phyloP scores from a whole-genome alignment of 2,329 filamentous ascomycete genomes.

The Apiospora sp. region DNA sequence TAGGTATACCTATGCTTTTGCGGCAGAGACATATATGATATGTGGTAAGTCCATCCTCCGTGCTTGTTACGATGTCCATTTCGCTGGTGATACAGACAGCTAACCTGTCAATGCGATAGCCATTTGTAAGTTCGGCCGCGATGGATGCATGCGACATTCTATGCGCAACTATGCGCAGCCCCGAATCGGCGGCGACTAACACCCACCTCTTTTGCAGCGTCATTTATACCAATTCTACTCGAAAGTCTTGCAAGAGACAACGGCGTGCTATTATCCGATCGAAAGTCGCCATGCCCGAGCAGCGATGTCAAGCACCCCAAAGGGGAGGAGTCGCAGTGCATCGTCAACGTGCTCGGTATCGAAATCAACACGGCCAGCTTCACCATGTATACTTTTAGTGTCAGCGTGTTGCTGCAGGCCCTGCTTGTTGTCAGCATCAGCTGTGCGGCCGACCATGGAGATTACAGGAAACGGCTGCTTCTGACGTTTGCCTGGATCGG shows the following conservation, averaged over 20 bases:
- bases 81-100: background rate
- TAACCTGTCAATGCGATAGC: conserved; percentile 23
- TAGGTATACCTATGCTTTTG: conserved; percentile 84
- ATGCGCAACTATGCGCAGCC: background rate
- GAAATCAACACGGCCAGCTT: conserved; percentile 97
- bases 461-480: conserved; percentile 87
- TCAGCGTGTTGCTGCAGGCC: conserved; percentile 89
- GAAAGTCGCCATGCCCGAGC: conserved; percentile 70
- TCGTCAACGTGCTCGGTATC: conserved; percentile 81
- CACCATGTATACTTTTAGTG: conserved; percentile 97
- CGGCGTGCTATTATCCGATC: conserved; percentile 84
- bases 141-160: background rate
- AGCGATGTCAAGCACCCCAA: conserved; percentile 61
- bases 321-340: conserved; percentile 71
- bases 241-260: conserved; percentile 94
- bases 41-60: conserved; percentile 70
- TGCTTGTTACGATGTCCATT: background rate
- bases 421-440: conserved; percentile 95
- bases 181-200: background rate
- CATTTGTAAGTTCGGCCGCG: conserved; percentile 28
- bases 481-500: conserved; percentile 86
- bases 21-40: conserved; percentile 94
- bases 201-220: conserved; percentile 61
- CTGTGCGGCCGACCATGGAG: conserved; percentile 92
- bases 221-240: conserved; percentile 94